phyloP scores from a whole-genome alignment of 2,329 filamentous ascomycete species.

The Hypoxylon sp. region DNA sequence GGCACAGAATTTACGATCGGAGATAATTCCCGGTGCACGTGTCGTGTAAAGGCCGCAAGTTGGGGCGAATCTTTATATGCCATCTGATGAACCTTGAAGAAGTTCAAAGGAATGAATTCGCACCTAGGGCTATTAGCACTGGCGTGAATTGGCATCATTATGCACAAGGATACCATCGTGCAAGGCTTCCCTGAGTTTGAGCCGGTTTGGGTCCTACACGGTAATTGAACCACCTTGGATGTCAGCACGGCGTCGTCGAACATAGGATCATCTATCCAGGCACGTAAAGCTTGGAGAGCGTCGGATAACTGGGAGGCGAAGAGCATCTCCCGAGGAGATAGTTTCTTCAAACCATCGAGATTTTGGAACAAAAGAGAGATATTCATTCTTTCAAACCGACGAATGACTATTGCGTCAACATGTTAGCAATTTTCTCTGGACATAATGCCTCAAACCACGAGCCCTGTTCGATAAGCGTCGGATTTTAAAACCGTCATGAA shows the following conservation, averaged over 20 bases:
- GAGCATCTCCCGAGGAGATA: slow-evolving; percentile 58
- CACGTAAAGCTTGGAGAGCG: slow-evolving; percentile 57
- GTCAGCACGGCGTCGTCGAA: slow-evolving; percentile 61
- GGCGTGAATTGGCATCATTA: slow-evolving; percentile 74
- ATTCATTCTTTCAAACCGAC: slow-evolving; percentile 63
- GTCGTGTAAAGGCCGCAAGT: slow-evolving; percentile 71
- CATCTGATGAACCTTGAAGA: slow-evolving; percentile 78
- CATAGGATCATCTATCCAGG: slow-evolving; percentile 58
- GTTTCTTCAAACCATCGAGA: slow-evolving; percentile 57
- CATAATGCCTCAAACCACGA: background rate
- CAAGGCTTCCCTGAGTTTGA: slow-evolving; percentile 47
- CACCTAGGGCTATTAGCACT: slow-evolving; percentile 66
- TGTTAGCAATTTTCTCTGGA: slow-evolving; percentile 23
- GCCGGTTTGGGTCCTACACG: slow-evolving; percentile 51
- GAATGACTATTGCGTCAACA: slow-evolving; percentile 57
- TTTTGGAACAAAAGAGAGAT: slow-evolving; percentile 58
- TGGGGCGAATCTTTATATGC: slow-evolving; percentile 68
- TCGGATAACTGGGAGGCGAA: slow-evolving; percentile 63
- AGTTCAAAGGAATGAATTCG: slow-evolving; percentile 72
- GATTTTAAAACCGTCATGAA: background rate
- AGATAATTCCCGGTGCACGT: slow-evolving; percentile 73
- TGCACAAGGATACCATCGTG: slow-evolving; percentile 68
- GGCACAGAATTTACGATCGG: slow-evolving; percentile 60
- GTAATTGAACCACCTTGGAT: slow-evolving; percentile 58
- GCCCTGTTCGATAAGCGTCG: background rate